These are phyloP conservation scores for Claviceps capensis DNA, from an alignment of 2,329 filamentous ascomycete genomes.

Conservation along the genomic window DNA sequence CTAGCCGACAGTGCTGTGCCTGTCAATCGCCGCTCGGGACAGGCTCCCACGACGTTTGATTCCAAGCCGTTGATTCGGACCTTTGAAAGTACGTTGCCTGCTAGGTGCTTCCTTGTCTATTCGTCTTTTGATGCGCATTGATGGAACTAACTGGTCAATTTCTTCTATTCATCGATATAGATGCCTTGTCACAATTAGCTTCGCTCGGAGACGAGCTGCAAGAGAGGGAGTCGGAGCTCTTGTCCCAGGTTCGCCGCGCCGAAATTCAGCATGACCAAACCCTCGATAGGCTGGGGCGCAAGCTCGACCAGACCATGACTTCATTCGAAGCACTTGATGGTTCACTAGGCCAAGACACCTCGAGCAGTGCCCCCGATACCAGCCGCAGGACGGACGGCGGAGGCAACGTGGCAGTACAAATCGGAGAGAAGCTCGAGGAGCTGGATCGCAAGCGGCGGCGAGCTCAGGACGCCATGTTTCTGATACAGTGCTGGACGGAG, in stretches of 20 bases:
- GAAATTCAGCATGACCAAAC: conserved; percentile 89
- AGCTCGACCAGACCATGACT: conserved; percentile 82
- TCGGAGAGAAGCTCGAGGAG: conserved; percentile 86
- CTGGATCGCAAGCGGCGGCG: conserved; percentile 81
- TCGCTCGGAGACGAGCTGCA: conserved; percentile 72
- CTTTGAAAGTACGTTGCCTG: conserved; percentile 54
- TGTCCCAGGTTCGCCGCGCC: conserved; percentile 78
- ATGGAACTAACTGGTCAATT: background rate
- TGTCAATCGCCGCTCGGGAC: conserved; percentile 64
- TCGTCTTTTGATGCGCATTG: background rate
- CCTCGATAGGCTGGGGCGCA: conserved; percentile 71
- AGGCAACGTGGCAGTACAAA: conserved; percentile 85
- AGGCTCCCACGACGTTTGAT: conserved; percentile 58
- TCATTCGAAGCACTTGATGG: conserved; percentile 85
- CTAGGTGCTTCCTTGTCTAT: background rate
- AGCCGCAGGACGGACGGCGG: conserved; percentile 38
- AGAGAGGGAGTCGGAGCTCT: conserved; percentile 77
- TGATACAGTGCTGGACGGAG: conserved; percentile 95
- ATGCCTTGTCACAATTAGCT: conserved; percentile 53
- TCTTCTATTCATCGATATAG: conserved; percentile 19
- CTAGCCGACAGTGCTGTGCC: conserved; percentile 76
- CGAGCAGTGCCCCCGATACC: conserved; percentile 17
- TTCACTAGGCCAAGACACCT: conserved; percentile 53
- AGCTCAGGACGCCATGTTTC: conserved; percentile 83
- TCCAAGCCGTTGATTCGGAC: conserved; percentile 93